Evolutionary conservation across 768 basidiomycete species (phyloP).

Genomic region (Neoboletus subvelutipes): DNA sequence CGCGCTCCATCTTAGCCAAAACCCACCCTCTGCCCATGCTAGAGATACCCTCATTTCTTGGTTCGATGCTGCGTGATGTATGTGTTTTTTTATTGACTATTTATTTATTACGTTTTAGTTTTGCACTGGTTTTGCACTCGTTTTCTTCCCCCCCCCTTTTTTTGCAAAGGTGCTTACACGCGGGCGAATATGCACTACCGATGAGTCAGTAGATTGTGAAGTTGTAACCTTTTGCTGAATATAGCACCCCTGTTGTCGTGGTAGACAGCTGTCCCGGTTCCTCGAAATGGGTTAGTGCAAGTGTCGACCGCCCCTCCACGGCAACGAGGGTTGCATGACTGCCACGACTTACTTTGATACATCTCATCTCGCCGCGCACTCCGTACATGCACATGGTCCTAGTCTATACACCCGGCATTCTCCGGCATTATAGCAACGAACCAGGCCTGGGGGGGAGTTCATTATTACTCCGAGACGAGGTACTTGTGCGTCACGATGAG

Average conservation of each 20-base stretch:
- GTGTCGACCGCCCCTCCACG: not conserved
- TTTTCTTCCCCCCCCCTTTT: too few species aligned
- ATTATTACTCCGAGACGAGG: not conserved
- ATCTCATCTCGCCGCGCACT: too few species aligned
- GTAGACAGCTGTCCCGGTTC: not conserved
- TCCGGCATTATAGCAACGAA: not conserved
- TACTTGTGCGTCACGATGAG: not conserved
- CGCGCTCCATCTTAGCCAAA: conserved; percentile 50
- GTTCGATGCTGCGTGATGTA: conserved; percentile 31
- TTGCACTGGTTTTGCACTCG: too few species aligned
- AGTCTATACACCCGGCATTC: not conserved
- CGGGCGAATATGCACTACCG: not conserved
- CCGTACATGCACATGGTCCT: not conserved
- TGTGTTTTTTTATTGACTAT: not conserved
- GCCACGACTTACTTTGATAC: not conserved
- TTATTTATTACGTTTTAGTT: not conserved
- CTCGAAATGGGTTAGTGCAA: too few species aligned
- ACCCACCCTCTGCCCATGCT: conserved; percentile 16
- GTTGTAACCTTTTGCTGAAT: not conserved
- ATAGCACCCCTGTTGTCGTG: not conserved
- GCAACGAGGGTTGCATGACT: not conserved
- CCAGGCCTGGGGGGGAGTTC: not conserved
- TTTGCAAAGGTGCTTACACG: too few species aligned
- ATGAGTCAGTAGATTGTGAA: not conserved
- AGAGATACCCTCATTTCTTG: conserved; percentile 62